Evolutionary conservation across 75 land plant species (phyloP).

Genomic region (Adiantum capillusveneris): DNA sequence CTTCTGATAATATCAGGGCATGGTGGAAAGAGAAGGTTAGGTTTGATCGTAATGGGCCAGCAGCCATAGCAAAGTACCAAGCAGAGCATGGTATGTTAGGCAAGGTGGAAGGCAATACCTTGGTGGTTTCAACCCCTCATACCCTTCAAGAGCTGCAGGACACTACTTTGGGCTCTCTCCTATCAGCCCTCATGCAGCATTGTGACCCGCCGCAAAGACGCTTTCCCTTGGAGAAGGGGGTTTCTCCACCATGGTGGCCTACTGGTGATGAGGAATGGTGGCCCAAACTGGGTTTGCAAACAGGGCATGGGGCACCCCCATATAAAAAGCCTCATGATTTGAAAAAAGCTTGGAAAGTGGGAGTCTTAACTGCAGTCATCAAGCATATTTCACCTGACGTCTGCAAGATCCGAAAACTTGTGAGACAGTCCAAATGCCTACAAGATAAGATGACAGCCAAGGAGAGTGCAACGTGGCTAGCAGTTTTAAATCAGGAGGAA

Average conservation of each 20-base stretch:
- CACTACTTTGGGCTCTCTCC: slow-evolving; percentile 78
- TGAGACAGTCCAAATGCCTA: too few species aligned
- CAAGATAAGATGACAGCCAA: too few species aligned
- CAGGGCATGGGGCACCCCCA: slow-evolving; percentile 71
- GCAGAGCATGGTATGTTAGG: slow-evolving; percentile 40
- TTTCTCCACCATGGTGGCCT: slow-evolving; percentile 94
- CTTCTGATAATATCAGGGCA: slow-evolving; percentile 76
- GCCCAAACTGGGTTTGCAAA: slow-evolving; percentile 59
- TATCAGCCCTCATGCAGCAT: slow-evolving; percentile 89
- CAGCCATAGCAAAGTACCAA: slow-evolving; percentile 72
- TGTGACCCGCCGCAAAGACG: slow-evolving; percentile 87
- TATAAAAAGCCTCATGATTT: slow-evolving; percentile 89
- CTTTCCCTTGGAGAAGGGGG: slow-evolving; percentile 81
- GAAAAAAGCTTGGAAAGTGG: slow-evolving; percentile 86
- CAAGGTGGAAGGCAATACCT: slow-evolving; percentile 23
- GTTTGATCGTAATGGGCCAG: slow-evolving; percentile 82
- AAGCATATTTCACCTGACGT: slow-evolving; percentile 85
- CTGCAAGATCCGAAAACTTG: slow-evolving; percentile 56
- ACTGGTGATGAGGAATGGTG: slow-evolving; percentile 80
- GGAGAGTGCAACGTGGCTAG: slow-evolving; percentile 73
- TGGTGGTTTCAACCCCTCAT: slow-evolving; percentile 33
- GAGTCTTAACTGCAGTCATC: too few species aligned
- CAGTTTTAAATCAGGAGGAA: slow-evolving; percentile 74
- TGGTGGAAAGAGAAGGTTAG: slow-evolving; percentile 95
- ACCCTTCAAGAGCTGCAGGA: slow-evolving; percentile 77